Base-by-base conservation (phyloP, 345 rosid genomes). In the Boechera stricta region DNA sequence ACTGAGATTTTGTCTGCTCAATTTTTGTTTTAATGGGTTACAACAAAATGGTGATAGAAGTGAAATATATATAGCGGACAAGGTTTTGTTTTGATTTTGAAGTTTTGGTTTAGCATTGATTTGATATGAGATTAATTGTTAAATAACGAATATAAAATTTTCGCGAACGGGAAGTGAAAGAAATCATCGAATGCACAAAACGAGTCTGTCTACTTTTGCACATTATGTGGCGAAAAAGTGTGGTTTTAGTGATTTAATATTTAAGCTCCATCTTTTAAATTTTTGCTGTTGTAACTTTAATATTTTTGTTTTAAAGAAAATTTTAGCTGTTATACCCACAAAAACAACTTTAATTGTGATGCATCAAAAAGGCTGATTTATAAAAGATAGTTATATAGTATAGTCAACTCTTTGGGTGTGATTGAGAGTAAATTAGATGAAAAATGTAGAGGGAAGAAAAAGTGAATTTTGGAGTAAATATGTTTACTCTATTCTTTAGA, bases 11-110 rank as follows among this genome's bases (percentile, higher is more conserved):
- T 33, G 32, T 32, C 15, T 42, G 12, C 16, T 44, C 45, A 57
- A 0, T 13, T 3, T 45, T 45, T 58, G 13, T 36, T 12, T 70
- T 57, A 18, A 63, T 63, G 65, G 28, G 41, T 33, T 57, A 55
- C 39, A 45, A 47, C 9, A 41, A 55, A 42, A 57, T 56, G 44
- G 42, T 29, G 47, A 24, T 5, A 21, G 15, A 47, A 21, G 67
- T 47, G 67, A 45, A 45, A 71, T 15, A 12, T 12, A 35, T 12
- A 59, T 15, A 16, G 13, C 66, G 2, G 28, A 65, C 18, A 38
- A 45, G 38, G 71, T 54, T 64, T 42, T 42, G 71, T 72, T 51
- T 39, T 73, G 42, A 21, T 62, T 51, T 21, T 18, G 31, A 71
- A 48, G 16, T 21, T 47, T 47, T 6, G 3, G 44, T 39, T 38